Base-by-base conservation (phyloP, 768 basidiomycete genomes). In the Kwoniella sp. region DNA sequence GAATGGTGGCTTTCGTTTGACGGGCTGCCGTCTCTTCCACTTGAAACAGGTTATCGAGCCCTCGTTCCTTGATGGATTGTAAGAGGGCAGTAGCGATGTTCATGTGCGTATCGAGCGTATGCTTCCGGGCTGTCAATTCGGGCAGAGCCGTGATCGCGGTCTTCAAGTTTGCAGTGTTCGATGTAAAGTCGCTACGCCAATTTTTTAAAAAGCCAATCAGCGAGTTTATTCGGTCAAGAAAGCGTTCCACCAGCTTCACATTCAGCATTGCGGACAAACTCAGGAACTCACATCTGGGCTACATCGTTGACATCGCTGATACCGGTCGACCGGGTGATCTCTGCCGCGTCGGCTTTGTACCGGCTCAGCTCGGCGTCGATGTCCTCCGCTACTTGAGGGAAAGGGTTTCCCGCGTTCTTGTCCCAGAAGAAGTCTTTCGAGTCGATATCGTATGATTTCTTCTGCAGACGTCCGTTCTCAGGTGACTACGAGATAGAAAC, bases 371-470 rank as follows among this genome's bases (percentile, higher is more conserved):
- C 96, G 5, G 84, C 73, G 74, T 99, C 93, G 58, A 99, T 97
- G 69, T 98, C 95, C 78, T 96, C 96, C 1, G 96, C 95, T 3
- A 99, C 96, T 71, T 96, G 92, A 41, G 96, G 96, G 85, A 99
- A 99, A 4, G 95, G 95, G 66, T 90, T 92, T 8, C 91, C 88
- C 0, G 94, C 92, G 75, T 98, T 96, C 79, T 91, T 92, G 1
- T 88, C 90, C 96, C 96, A 99, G 84, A 99, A 99, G 82, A 96
- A 99, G 81, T 99, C 96, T 75, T 95, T 97, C 23, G 92, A 89
- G 81, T 98, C 96, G 34, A 99, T 87, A 81, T 99, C 96, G 73
- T 98, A 97, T 0, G 91, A 88, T 66, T 82, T 82, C 82, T 89
- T 86, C 68, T 86, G 85, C 59, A 89, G 85, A 57, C 86, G 85